These are phyloP conservation scores for Fusarium sp. DNA, from an alignment of 2,329 filamentous ascomycete species.

Conservation along the genomic window DNA sequence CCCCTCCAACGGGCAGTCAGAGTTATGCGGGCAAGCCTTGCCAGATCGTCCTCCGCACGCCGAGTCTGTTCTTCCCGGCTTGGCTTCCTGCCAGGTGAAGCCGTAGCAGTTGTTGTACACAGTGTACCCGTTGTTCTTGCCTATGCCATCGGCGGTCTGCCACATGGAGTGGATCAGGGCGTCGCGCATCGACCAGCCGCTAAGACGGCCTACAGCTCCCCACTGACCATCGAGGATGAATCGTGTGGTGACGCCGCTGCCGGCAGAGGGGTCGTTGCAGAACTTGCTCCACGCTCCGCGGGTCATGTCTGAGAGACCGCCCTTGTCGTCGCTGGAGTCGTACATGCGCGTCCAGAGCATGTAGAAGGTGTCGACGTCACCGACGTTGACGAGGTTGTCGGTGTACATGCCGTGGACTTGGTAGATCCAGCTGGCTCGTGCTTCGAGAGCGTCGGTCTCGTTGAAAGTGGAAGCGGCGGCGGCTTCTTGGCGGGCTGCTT, in stretches of 20 bases:
- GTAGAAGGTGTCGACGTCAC: neutral
- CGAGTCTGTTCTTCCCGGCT: neutral
- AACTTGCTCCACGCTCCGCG: slow-evolving; percentile 2
- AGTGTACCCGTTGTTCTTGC: neutral
- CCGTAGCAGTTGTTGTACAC: neutral
- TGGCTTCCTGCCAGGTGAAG: neutral
- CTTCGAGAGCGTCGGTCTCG: neutral
- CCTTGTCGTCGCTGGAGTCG: neutral
- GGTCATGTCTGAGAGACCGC: neutral
- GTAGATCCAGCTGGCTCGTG: neutral
- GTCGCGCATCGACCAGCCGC: neutral
- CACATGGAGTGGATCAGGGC: neutral
- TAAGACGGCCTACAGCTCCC: neutral
- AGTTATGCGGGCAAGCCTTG: neutral
- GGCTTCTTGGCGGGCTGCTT: neutral
- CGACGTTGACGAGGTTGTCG: neutral
- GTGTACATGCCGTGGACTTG: slow-evolving; percentile 5
- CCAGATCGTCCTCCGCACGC: neutral
- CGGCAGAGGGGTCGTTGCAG: neutral
- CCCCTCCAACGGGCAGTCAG: neutral
- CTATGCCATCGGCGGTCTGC: neutral
- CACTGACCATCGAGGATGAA: slow-evolving; percentile 1
- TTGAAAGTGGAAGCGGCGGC: neutral
- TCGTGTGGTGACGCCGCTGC: neutral
- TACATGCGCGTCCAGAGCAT: slow-evolving; percentile 8